Evolutionary conservation across 768 basidiomycete species (phyloP), one percentile per base, ranked within the genome.

Genomic region (Macrolepiota fuliginosa): DNA sequence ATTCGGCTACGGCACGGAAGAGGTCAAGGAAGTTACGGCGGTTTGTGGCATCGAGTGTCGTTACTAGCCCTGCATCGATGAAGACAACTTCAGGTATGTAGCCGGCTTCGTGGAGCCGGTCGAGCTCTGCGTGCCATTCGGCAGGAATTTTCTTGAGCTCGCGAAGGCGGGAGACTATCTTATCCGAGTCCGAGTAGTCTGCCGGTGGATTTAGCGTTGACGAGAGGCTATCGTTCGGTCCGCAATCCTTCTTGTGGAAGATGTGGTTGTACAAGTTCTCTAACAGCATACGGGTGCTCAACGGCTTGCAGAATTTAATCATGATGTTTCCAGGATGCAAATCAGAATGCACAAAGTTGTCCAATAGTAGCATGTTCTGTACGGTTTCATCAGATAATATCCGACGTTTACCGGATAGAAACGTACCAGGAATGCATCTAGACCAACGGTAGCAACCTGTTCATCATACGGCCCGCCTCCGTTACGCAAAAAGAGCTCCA

Each of bases 341-440:
- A 70, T 94, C 92, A 3, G 91, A 82, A 72, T 98, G 97, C 10
- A 96, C 94, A 74, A 97, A 99, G 74, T 99, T 98, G 74, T 99
- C 97, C 49, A 99, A 79, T 1, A 99, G 79, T 19, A 99, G 85
- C 97, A 99, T 99, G 76, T 98, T 94, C 94, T 98, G 67, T 17
- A 37, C 32, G 57, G 37, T 62, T 53, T 22, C 56, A 64, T 35
- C 22, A 32, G 55, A 42, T 56, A 17, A 47, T 37, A 54, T 10
- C 24, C 52, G 27, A 13, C 51, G 56, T 32, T 45, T 49, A 45
- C n/a, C 36, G 13, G n/a, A 32, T 36, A 29, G 1, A 57, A 50
- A 76, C 91, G 66, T 69, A 94, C 95, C 73, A 99, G 72, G 75
- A 98, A 99, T 1, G 96, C 95, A 73, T 98, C 94, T 24, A 99